phyloP scores from a whole-genome alignment of 192 early-diverging fungal genomes.

The Podila horticola region DNA sequence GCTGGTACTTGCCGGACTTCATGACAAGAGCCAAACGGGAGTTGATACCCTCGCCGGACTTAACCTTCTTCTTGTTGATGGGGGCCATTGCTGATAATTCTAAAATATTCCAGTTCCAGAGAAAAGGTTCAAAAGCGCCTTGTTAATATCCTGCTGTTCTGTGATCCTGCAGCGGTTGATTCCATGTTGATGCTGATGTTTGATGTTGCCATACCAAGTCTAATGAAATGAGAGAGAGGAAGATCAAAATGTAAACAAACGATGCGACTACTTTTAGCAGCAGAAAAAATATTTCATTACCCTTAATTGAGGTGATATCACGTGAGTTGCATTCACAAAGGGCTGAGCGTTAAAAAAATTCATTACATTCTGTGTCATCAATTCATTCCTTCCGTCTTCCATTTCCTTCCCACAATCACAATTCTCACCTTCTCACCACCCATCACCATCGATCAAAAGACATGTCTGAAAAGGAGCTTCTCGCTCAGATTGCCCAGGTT shows the following conservation, averaged over 20 bases:
- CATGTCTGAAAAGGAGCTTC: slow-evolving; percentile 48
- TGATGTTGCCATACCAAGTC: slow-evolving; percentile 43
- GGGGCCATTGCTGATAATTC: slow-evolving; percentile 63
- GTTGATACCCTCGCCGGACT: slow-evolving; percentile 96
- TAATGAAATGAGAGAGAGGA: slow-evolving; percentile 53
- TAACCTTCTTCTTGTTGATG: slow-evolving; percentile 83
- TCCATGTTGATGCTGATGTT: neutral
- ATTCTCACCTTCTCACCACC: neutral
- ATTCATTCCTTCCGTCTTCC: too few species aligned
- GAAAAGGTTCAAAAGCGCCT: too few species aligned
- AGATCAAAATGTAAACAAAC: slow-evolving; percentile 20
- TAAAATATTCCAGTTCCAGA: too few species aligned
- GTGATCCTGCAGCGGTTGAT: too few species aligned
- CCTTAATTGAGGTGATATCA: neutral
- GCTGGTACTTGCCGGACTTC: slow-evolving; percentile 98
- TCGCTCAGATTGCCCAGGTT: slow-evolving; percentile 45
- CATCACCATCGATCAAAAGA: too few species aligned
- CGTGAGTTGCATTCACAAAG: too few species aligned
- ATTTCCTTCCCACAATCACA: neutral
- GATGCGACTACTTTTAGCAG: neutral
- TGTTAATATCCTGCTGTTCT: neutral
- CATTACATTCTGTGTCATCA: too few species aligned
- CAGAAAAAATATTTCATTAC: slow-evolving; percentile 5
- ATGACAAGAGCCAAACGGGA: slow-evolving; percentile 97
- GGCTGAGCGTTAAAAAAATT: neutral